These are phyloP conservation scores for Fusarium sterilihyphosum DNA, from an alignment of 2,329 filamentous ascomycete genomes.

Conservation along the genomic window DNA sequence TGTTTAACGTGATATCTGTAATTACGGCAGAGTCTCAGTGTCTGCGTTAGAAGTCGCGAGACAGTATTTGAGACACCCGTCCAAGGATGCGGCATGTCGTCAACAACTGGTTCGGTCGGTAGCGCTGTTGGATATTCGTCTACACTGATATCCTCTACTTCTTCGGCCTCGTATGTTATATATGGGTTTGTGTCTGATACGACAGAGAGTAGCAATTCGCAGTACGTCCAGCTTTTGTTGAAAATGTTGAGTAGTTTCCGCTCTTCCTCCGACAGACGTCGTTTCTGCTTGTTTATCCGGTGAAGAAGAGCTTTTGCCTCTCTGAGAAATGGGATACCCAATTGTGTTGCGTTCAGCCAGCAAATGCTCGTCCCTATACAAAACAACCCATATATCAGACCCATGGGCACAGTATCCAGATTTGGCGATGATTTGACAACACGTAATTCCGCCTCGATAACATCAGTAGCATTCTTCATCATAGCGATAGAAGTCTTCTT, in stretches of 20 bases:
- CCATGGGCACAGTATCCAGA: conserved; percentile 44
- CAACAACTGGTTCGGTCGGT: conserved; percentile 14
- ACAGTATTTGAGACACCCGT: conserved; percentile 50
- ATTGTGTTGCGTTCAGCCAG: conserved; percentile 50
- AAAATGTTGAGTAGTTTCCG: conserved; percentile 49
- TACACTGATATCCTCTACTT: conserved; percentile 16
- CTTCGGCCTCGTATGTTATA: conserved; percentile 7
- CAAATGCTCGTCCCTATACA: conserved; percentile 53
- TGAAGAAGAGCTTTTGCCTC: conserved; percentile 43
- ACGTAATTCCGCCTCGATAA: conserved; percentile 47
- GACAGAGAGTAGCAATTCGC: conserved; percentile 52
- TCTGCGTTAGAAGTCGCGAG: conserved; percentile 48
- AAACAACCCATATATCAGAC: conserved; percentile 51
- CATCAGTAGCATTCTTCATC: conserved; percentile 48
- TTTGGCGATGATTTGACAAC: conserved; percentile 30
- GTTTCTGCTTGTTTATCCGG: conserved; percentile 38
- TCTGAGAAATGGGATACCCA: conserved; percentile 47
- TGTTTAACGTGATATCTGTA: conserved; percentile 45
- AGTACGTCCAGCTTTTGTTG: conserved; percentile 52
- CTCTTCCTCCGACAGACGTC: conserved; percentile 27
- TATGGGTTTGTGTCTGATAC: conserved; percentile 47
- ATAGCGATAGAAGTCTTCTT: conserved; percentile 46
- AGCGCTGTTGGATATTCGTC: conserved; percentile 29
- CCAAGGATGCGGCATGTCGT: conserved; percentile 49
- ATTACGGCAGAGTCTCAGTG: conserved; percentile 49